Base-by-base conservation (phyloP, 2,329 filamentous ascomycete genomes). In the Nemania sp. region DNA sequence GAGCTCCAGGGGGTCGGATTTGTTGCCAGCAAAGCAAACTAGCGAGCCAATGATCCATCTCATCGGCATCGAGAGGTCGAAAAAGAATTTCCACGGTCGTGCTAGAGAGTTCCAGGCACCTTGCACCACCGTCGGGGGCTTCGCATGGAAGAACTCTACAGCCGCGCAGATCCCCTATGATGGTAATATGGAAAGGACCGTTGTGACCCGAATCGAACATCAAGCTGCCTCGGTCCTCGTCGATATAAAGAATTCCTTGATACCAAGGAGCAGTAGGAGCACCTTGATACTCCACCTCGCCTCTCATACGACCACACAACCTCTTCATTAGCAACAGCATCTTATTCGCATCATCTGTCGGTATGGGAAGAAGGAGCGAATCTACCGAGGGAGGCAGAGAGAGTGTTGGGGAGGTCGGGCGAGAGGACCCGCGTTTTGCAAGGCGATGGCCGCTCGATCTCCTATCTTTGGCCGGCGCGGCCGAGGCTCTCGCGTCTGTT, bases 11-110 rank as follows among this genome's bases (percentile, higher is more conserved):
- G 1, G 87, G 86, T 21, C 85, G 84, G 60, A 92, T 80, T 65
- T 91, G 90, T 73, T 92, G 89, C 91, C 91, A 95, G 72, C 89
- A 91, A 34, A 94, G 80, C 46, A 95, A 75, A 7, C 90, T 90
- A 13, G 91, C 91, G 58, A 93, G 84, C 91, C 91, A 95, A 20
- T 88, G 80, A 67, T 94, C 90, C 65, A 89, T 85, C 69, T 94
- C 90, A 18, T 87, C 83, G 34, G 83, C 75, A 2, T 82, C 81
- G 9, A 84, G 74, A 13, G 91, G 89, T 37, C 87, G 83, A 59
- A 95, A 76, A 55, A 89, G 78, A 45, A 91, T 78, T 65, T 90
- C 83, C 21, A 81, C 80, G 46, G 84, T 81, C 54, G 82, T 78
- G 54, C 80, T 81, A 46, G 79, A 75, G 11, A 89, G 72, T 67